Evolutionary conservation across 1,284 basidiomycete genomes (phyloP).

Genomic region (Rhodotorula sp.): DNA sequence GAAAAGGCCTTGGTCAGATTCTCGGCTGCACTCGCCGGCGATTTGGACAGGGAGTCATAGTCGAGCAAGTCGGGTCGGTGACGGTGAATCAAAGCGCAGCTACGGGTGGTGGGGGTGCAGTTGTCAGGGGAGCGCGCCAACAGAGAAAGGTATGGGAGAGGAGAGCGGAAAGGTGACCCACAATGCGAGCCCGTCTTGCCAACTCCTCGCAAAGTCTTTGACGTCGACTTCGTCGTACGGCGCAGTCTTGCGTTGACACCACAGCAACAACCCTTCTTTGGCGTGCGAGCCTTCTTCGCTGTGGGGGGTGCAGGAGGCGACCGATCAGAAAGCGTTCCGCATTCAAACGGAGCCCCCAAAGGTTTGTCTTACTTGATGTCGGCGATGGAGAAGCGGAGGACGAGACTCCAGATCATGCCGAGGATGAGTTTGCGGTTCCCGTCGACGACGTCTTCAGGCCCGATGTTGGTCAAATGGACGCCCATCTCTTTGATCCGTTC

Average conservation of each 20-base stretch:
- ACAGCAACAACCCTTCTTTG: constrained; percentile 90
- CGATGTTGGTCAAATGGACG: constrained; percentile 95
- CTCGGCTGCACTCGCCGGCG: constrained; percentile 47
- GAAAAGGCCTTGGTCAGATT: constrained; percentile 84
- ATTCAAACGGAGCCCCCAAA: not conserved
- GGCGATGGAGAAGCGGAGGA: constrained; percentile 94
- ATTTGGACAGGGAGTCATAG: constrained; percentile 79
- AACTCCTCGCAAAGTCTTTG: constrained; percentile 87
- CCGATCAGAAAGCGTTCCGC: not conserved
- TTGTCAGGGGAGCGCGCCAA: not conserved
- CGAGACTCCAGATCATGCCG: constrained; percentile 98
- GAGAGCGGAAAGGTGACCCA: constrained; percentile 53
- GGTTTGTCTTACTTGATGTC: constrained; percentile 77
- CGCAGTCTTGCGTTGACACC: constrained; percentile 95
- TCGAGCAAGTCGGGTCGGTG: constrained; percentile 94
- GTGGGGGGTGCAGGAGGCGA: constrained; percentile 18
- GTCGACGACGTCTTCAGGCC: constrained; percentile 97
- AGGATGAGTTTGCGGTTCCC: constrained; percentile 96
- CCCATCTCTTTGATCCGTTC: constrained; percentile 93
- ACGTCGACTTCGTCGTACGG: constrained; percentile 90
- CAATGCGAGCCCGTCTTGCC: constrained; percentile 93
- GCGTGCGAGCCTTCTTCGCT: constrained; percentile 97
- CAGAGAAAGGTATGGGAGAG: not conserved
- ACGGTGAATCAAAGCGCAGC: constrained; percentile 93
- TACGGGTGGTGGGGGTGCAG: constrained; percentile 46